Percentiles rank a stretch among this genome's conserved stretches.
Evolutionary conservation across 768 basidiomycete species (phyloP).

Genomic region (Boletus barrowsii): DNA sequence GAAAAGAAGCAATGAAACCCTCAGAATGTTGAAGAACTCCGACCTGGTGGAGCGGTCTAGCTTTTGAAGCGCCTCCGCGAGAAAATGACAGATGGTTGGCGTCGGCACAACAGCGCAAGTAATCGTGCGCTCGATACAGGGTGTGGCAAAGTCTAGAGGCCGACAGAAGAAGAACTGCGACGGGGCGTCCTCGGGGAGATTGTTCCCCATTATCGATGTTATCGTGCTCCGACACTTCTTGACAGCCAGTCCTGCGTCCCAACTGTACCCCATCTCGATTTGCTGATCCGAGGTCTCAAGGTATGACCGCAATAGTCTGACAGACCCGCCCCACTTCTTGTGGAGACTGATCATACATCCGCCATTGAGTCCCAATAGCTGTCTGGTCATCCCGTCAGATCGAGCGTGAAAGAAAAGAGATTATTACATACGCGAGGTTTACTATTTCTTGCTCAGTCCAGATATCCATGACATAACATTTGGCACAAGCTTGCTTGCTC

Average conservation of each 20-base stretch:
- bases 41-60: not conserved
- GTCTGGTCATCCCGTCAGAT: not conserved
- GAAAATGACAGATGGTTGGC: not conserved
- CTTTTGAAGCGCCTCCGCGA: not conserved
- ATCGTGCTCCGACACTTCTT: not conserved
- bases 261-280: not conserved
- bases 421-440: not conserved
- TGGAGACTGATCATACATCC: not conserved
- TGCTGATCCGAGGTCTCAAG: too few species aligned
- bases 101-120: not conserved
- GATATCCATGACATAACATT: not conserved
- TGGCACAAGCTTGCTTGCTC: not conserved
- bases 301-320: not conserved
- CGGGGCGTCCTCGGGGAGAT: not conserved
- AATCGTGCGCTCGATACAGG: accelerated
- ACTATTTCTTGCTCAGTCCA: not conserved
- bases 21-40: not conserved
- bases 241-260: not conserved
- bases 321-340: not conserved
- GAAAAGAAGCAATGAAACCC: not conserved
- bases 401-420: not conserved
- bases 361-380: not conserved
- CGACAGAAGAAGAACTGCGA: not conserved
- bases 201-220: too few species aligned
- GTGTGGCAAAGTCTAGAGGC: not conserved